A percentile compares a stretch with the other conserved stretches of the same genome.
Evolutionary conservation across 192 early-diverging fungal species (phyloP).

Genomic region (Rhizophagus clarus): DNA sequence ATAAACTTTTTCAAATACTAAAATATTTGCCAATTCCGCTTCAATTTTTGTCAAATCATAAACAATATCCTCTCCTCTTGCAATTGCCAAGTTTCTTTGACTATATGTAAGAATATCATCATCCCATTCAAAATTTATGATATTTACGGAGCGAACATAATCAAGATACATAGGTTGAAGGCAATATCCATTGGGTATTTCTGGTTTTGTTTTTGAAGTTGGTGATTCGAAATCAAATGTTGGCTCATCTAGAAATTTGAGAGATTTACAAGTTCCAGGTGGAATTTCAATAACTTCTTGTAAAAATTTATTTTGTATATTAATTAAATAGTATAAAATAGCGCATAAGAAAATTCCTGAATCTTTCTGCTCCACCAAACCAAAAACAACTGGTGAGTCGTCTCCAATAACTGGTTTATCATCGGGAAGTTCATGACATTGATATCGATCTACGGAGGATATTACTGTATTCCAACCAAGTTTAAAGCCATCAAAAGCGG

Average conservation of each 20-base stretch:
- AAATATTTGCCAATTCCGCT: not conserved
- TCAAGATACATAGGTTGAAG: not conserved
- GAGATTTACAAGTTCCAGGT: slow-evolving; percentile 1
- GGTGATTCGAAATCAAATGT: not conserved
- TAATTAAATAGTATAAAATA: slow-evolving; percentile 20
- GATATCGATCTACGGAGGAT: not conserved
- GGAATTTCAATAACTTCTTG: slow-evolving; percentile 8
- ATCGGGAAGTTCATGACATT: not conserved
- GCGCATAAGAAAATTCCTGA: slow-evolving; percentile 17
- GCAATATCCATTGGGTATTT: not conserved
- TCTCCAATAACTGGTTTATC: not conserved
- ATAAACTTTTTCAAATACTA: slow-evolving; percentile 19
- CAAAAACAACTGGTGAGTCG: not conserved
- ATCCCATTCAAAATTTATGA: slow-evolving; percentile 26
- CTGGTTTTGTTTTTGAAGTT: not conserved
- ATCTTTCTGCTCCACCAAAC: slow-evolving; percentile 1
- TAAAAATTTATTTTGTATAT: slow-evolving; percentile 26
- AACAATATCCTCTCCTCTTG: not conserved
- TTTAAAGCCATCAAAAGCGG: slow-evolving; percentile 10
- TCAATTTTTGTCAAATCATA: slow-evolving; percentile 27
- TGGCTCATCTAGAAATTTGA: not conserved
- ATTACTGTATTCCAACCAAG: slow-evolving; percentile 19
- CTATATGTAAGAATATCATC: slow-evolving; percentile 11
- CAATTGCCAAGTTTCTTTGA: slow-evolving; percentile 14
- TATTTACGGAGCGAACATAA: not conserved